phyloP scores from a whole-genome alignment of 2,329 filamentous ascomycete species.

The Ophiocordyceps robertsii region DNA sequence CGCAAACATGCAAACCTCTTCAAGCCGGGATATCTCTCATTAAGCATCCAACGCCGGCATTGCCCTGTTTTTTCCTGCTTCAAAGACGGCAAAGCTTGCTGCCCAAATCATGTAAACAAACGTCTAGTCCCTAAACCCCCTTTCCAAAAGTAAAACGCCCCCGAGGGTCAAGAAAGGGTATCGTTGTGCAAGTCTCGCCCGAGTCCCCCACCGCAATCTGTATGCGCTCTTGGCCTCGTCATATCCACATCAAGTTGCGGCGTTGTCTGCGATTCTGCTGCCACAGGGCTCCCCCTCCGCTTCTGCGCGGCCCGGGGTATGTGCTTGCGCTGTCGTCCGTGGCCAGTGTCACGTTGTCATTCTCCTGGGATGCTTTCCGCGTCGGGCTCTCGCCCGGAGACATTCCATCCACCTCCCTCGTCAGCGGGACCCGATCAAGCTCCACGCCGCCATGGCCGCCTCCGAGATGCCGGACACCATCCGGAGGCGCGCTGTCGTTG shows the following conservation, averaged over 20 bases:
- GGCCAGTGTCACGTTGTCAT: conserved; percentile 9
- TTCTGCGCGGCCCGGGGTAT: conserved; percentile 10
- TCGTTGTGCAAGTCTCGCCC: too few relatives aligned
- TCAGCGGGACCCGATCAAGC: conserved; percentile 25
- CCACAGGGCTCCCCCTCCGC: conserved; percentile 32
- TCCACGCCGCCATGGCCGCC: conserved; percentile 12
- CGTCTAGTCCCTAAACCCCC: too few relatives aligned
- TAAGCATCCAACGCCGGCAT: too few relatives aligned
- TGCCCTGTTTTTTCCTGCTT: too few relatives aligned
- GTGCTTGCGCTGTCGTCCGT: conserved; percentile 6
- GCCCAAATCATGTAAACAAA: too few relatives aligned
- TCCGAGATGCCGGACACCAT: conserved; percentile 7
- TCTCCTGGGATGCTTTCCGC: conserved; percentile 21
- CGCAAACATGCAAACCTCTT: too few relatives aligned
- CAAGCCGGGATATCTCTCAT: too few relatives aligned
- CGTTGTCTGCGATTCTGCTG: conserved; percentile 37
- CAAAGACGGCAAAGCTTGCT: too few relatives aligned
- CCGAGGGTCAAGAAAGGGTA: too few relatives aligned
- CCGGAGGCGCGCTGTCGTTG: background rate
- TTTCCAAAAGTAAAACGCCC: too few relatives aligned
- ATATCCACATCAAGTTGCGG: conserved; percentile 35
- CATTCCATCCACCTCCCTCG: conserved; percentile 30
- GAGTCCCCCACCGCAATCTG: too few relatives aligned
- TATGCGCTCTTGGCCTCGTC: conserved; percentile 3
- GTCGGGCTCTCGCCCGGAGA: conserved; percentile 27